These are phyloP conservation scores for Isoetes taiwanensis DNA, from an alignment of 75 land plant species.

Conservation along the genomic window DNA sequence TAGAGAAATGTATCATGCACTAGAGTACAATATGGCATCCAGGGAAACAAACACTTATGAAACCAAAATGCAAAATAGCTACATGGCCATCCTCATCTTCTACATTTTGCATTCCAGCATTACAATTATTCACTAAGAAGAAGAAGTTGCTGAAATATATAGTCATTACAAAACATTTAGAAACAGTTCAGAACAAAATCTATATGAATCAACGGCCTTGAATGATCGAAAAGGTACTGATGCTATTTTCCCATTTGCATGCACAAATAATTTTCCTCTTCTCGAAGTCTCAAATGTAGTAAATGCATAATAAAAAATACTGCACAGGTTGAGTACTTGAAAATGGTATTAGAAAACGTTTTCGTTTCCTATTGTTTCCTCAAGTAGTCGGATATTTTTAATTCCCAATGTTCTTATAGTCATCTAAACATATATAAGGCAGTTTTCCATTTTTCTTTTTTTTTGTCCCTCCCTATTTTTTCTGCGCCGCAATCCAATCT, in stretches of 20 bases:
- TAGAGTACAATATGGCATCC: slow-evolving; percentile 38
- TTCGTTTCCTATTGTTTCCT: too few relatives aligned
- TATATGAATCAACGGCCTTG: slow-evolving; percentile 57
- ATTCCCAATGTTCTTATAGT: too few relatives aligned
- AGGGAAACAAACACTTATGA: slow-evolving; percentile 28
- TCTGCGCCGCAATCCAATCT: too few relatives aligned
- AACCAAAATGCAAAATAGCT: slow-evolving; percentile 49
- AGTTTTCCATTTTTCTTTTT: too few relatives aligned
- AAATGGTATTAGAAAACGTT: background rate
- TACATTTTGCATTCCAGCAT: slow-evolving; percentile 30
- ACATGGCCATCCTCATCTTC: slow-evolving; percentile 61
- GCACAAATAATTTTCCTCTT: slow-evolving; percentile 21
- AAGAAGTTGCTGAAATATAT: too few relatives aligned
- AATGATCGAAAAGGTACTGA: slow-evolving; percentile 62
- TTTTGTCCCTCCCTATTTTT: too few relatives aligned
- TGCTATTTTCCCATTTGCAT: slow-evolving; percentile 49
- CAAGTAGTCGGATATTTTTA: too few relatives aligned
- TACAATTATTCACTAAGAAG: too few relatives aligned
- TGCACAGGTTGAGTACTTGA: background rate
- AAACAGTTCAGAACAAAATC: background rate
- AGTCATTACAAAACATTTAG: too few relatives aligned
- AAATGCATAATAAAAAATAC: background rate
- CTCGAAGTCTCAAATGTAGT: slow-evolving; percentile 69
- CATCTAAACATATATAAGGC: too few relatives aligned
- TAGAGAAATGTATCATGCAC: slow-evolving; percentile 20